Base-by-base conservation (phyloP, 1,284 basidiomycete species). In the Ceratobasidium sp. region DNA sequence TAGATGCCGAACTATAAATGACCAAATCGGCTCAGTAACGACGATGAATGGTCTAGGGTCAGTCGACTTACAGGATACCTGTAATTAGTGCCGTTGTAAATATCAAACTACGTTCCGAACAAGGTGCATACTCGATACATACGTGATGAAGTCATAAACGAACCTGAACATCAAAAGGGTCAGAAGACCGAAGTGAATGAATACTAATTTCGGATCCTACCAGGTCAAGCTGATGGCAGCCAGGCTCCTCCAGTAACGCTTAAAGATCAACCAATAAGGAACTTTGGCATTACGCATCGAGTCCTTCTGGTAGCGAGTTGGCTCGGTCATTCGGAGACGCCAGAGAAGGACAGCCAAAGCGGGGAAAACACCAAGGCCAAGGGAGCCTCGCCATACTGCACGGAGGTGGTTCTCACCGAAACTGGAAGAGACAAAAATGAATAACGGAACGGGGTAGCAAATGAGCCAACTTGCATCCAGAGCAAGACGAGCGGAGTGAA, bases 331-430 rank as follows among this genome's bases (percentile, higher is more conserved):
- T 73, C 84, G 86, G 72, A 93, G 78, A 75, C 96, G 93, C 92
- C 95, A 97, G 69, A 95, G 78, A 78, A 97, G 88, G 48, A 97
- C 91, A 1, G 88, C 83, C 6, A 89, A 76, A 3, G 96, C 94
- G 28, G 95, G 94, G 64, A 97, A 80, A 48, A 91, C 83, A 52
- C 96, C 96, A 12, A 98, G 84, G n/a, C 93, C 94, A 34, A 98
- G 86, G 3, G 93, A 92, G 45, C 95, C 80, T 69, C 96, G 90
- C 96, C 94, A 97, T 3, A 93, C 91, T 3, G 89, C 90, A 28
- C 92, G 87, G 34, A 96, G 87, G 78, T 96, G 93, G 75, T 92
- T 80, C 72, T 88, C 81, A 43, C 93, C 92, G 75, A 92, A 95
- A 75, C 89, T 91, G 64, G 9, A 21, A 57, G 23, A 21, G 10